Evolutionary conservation across 2,329 filamentous ascomycete species (phyloP), one percentile per base, ranked within the genome.

Genomic region (Phaeoacremonium minimum): DNA sequence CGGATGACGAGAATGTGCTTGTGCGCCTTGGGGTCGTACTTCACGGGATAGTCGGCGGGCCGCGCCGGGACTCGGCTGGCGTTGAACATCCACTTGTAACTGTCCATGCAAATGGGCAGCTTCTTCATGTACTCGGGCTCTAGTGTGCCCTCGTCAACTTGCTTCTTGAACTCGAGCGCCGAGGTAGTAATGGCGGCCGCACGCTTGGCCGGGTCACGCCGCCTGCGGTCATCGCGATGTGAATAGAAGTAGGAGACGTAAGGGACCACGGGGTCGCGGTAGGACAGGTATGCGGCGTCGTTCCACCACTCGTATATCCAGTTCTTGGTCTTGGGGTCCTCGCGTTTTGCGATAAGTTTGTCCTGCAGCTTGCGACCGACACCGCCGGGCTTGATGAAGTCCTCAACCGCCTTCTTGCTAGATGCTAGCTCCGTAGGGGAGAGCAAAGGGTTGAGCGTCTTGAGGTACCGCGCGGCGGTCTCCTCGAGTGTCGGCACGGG

Each of bases 171-270:
- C 58, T 94, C 88, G 28, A 98, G 76, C 2, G 80, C 84, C 7
- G 87, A 84, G 2, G 86, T 88, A 2, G 87, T 82, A 47, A 98
- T 85, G 46, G 91, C 90, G 4, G 93, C 93, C 4, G 93, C 93
- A 46, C 93, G 86, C 75, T 94, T 95, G 45, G 85, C 83, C 1
- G 93, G 93, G 61, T 96, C 80, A 45, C 89, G 82, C 48, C 91
- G 80, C 57, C 83, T 77, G 50, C 87, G 82, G 65, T 98, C 94
- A 64, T 98, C 93, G 49, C 88, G 81, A 70, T 97, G 91, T 37
- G 90, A 96, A 72, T 98, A 98, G 71, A 98, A 98, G 77, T 98
- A 98, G 64, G 88, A 95, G 55, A 98, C 93, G 59, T 97, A 98
- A 43, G 93, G 93, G 14, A 97, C 87, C 32, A 98, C 87, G 9